Evolutionary conservation across 306 rosid genomes (phyloP).

Genomic region (Boehmeria nivea): DNA sequence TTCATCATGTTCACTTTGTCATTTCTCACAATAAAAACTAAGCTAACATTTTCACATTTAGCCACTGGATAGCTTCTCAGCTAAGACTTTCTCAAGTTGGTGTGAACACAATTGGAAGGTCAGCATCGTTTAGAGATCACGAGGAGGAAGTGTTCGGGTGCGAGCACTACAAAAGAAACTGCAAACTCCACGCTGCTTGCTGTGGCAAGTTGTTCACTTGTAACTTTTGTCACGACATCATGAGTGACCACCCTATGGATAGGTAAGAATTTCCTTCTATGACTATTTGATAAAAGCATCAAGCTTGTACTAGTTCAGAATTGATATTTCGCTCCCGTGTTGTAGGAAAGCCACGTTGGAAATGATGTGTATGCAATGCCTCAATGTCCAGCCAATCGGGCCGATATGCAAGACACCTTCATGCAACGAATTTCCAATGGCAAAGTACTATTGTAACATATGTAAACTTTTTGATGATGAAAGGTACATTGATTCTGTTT

Average conservation of each 20-base stretch:
- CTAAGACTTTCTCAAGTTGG: conserved; percentile 51
- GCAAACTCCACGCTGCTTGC: conserved; percentile 85
- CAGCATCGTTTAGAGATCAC: conserved; percentile 56
- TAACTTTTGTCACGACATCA: conserved; percentile 82
- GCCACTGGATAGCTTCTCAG: conserved; percentile 87
- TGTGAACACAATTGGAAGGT: conserved; percentile 28
- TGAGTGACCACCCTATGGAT: conserved; percentile 82
- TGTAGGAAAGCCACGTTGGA: conserved; percentile 75
- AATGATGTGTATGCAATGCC: conserved; percentile 93
- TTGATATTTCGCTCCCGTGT: conserved; percentile 16
- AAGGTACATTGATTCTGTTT: no score
- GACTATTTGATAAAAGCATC: not conserved
- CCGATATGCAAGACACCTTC: conserved; percentile 66
- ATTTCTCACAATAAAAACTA: conserved; percentile 16
- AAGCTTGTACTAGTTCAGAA: not conserved
- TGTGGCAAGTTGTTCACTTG: conserved; percentile 85
- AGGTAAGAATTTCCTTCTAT: conserved; percentile 38
- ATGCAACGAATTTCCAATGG: conserved; percentile 74
- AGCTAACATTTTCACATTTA: conserved; percentile 29
- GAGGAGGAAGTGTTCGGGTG: conserved; percentile 71
- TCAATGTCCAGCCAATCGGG: conserved; percentile 65
- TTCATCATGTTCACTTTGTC: not conserved
- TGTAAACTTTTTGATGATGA: conserved; percentile 94
- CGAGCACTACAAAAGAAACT: conserved; percentile 89
- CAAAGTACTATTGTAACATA: conserved; percentile 66